Conservation (phyloP, 1,284 basidiomycete genomes). For the Cryptococcus sp. region DNA sequence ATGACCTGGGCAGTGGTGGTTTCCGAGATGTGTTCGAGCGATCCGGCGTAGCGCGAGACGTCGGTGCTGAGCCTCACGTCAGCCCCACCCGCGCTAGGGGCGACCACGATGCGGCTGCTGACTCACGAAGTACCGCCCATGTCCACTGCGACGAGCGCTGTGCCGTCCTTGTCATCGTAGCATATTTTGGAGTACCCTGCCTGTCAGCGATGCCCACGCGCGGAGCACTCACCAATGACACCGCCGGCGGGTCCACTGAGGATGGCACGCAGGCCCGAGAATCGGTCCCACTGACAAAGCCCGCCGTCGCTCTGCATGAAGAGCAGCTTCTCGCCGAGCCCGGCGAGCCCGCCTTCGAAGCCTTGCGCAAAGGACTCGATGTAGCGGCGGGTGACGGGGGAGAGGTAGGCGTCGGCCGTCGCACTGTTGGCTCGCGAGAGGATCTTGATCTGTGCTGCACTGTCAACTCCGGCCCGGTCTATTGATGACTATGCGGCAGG, state of each 20-base stretch:
- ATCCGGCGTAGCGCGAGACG: conserved; percentile 57
- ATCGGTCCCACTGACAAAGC: conserved; percentile 25
- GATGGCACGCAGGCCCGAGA: conserved; percentile 39
- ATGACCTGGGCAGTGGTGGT: conserved; percentile 74
- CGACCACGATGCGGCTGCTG: no score
- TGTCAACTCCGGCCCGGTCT: no score
- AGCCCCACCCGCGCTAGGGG: no score
- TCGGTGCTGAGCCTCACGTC: no score
- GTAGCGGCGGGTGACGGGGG: conserved; percentile 51
- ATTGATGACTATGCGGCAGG: background rate
- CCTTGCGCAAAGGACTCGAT: conserved; percentile 50
- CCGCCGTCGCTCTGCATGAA: conserved; percentile 54
- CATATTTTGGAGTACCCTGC: conserved; percentile 45
- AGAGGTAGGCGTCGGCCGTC: conserved; percentile 56
- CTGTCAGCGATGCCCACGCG: no score
- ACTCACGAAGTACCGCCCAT: conserved; percentile 51
- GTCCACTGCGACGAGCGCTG: conserved; percentile 50
- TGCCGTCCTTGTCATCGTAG: conserved; percentile 34
- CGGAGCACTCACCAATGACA: conserved; percentile 45
- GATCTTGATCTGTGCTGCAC: conserved; percentile 34
- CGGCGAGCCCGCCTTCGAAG: conserved; percentile 24
- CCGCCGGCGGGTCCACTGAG: conserved; percentile 54
- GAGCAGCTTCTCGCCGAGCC: conserved; percentile 41
- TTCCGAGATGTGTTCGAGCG: conserved; percentile 42
- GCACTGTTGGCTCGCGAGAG: conserved; percentile 54